Conservation (phyloP, 805 yeast genomes). For the Saccharomycopsis selenospora region DNA sequence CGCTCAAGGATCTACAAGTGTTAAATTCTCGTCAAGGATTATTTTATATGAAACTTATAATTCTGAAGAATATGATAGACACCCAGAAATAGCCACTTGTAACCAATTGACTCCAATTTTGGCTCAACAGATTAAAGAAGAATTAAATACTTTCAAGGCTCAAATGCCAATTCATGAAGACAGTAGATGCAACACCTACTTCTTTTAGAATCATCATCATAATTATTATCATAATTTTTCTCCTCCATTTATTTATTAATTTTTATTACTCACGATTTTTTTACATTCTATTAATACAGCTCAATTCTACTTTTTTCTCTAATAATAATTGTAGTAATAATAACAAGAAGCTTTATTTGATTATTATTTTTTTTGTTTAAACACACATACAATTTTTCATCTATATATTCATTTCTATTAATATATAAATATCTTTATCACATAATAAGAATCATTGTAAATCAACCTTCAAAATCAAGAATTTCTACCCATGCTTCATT, state of each 20-base stretch:
- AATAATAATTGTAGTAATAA: no score
- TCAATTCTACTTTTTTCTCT: no score
- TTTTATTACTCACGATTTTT: no score
- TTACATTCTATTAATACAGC: no score
- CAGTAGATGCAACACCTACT: constrained; percentile 78
- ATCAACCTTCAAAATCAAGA: constrained; percentile 51
- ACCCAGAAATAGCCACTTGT: constrained; percentile 89
- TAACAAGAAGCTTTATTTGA: no score
- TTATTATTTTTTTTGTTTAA: no score
- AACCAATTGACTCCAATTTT: constrained; percentile 80
- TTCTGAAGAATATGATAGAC: constrained; percentile 81
- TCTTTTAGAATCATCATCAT: constrained; percentile 42
- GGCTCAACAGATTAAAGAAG: constrained; percentile 82
- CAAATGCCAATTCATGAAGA: constrained; percentile 79
- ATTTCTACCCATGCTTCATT: constrained; percentile 75
- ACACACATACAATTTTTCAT: no score
- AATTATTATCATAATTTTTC: not conserved
- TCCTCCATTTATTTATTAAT: no score
- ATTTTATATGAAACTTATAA: constrained; percentile 79
- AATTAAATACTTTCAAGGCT: constrained; percentile 69
- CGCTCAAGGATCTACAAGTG: constrained; percentile 24
- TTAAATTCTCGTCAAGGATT: constrained; percentile 73
- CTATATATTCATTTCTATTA: no score
- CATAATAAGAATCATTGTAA: not conserved
- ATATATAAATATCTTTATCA: no score